Base-by-base conservation (phyloP, 331 rosid genomes). In the Stylosanthes scabra region DNA sequence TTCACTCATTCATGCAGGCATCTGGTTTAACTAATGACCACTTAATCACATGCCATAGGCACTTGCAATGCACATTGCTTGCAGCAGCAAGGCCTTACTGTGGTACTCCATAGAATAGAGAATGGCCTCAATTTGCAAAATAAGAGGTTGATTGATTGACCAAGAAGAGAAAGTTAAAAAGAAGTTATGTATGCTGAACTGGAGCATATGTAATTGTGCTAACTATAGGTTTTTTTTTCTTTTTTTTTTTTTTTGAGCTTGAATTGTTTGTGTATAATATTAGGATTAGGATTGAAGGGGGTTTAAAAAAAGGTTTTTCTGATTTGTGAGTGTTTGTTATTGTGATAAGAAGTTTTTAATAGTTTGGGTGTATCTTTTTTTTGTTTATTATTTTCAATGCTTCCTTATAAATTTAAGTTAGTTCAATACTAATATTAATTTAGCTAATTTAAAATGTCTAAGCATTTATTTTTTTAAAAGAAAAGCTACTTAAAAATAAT, bases 1-100 rank as follows among this genome's bases (percentile, higher is more conserved):
- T 95, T 75, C 92, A 88, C 55, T 95, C 99, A 7, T 92, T 95
- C 74, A 95, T 95, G 96, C 99, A 95, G 68, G 97, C 97, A 63
- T 77, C 92, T 28, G 99, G 99, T 31, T 89, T 95, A 74, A 95
- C 96, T 63, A 95, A 95, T 67, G 97, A 95, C 84, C 99, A 95
- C 80, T 73, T 92, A 76, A 82, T 86, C 89, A 86, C 85, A 45
- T 95, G 99, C 78, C 97, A 90, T 77, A 83, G 91, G 83, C 97
- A 92, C 86, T 92, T 87, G 66, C 97, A 82, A 50, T 92, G 99
- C 87, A 82, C 88, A 50, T 62, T 88, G 49, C 37, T 84, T 74
- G 83, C 88, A 31, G 66, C 55, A 49, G 4, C 86, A 45, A 65
- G 68, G 11, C 77, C 84, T 31, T 45, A 78, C 29, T 55, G 83